Percentiles rank a stretch among this genome's conserved stretches.
These are phyloP conservation scores for Acacia acuminata DNA, from an alignment of 306 rosid genomes.

Conservation along the genomic window DNA sequence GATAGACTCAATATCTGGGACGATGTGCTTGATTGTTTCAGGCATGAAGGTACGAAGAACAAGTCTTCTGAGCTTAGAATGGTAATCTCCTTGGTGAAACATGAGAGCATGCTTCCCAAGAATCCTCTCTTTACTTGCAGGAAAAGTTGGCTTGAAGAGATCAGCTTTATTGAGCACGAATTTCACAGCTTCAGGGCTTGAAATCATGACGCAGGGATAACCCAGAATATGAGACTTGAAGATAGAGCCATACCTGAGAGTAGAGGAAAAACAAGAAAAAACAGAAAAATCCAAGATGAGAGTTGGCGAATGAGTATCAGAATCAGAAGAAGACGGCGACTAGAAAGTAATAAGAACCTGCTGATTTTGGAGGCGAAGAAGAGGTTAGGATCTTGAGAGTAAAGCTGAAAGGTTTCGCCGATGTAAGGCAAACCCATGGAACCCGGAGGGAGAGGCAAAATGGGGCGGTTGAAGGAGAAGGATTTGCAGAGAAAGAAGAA, in stretches of 20 bases:
- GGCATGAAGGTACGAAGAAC: slow-evolving; percentile 85
- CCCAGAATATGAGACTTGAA: slow-evolving; percentile 96
- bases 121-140: slow-evolving; percentile 90
- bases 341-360: slow-evolving; percentile 43
- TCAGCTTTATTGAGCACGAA: slow-evolving; percentile 70
- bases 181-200: slow-evolving; percentile 81
- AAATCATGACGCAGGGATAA: slow-evolving; percentile 87
- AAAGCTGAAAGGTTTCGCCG: slow-evolving; percentile 92
- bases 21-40: slow-evolving; percentile 48
- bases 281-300: background rate
- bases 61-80: slow-evolving; percentile 75
- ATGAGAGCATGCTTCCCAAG: slow-evolving; percentile 84
- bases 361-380: slow-evolving; percentile 74
- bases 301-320: too few species aligned
- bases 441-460: slow-evolving; percentile 79
- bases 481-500: slow-evolving; percentile 33
- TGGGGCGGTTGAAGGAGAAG: slow-evolving; percentile 23
- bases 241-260: slow-evolving; percentile 71
- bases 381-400: slow-evolving; percentile 86
- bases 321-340: too few species aligned
- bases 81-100: slow-evolving; percentile 90
- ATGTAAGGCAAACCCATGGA: slow-evolving; percentile 85
- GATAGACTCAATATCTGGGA: slow-evolving; percentile 64
- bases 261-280: background rate
- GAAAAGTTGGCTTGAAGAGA: slow-evolving; percentile 91